phyloP scores from a whole-genome alignment of 192 early-diverging fungal genomes.

The Phlyctochytrium planicorne region DNA sequence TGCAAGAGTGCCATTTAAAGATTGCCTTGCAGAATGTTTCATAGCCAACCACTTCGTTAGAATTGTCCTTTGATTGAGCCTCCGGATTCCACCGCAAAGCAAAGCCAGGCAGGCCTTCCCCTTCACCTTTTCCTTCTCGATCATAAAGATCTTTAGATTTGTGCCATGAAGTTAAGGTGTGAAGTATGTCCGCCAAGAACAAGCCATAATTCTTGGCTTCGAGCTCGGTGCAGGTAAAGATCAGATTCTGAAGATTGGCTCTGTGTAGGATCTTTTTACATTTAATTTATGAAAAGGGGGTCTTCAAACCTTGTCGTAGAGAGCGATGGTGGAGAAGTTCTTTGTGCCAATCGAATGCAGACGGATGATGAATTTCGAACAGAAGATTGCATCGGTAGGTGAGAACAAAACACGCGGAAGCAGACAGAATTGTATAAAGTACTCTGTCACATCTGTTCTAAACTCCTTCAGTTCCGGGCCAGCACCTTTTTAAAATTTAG shows the following conservation, averaged over 20 bases:
- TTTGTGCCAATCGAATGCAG: slow-evolving; percentile 69
- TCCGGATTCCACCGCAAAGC: slow-evolving; percentile 58
- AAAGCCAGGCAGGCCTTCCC: slow-evolving; percentile 65
- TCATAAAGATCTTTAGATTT: slow-evolving; percentile 47
- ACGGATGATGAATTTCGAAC: slow-evolving; percentile 67
- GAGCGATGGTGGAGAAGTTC: slow-evolving; percentile 68
- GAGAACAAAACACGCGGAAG: slow-evolving; percentile 67
- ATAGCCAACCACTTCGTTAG: slow-evolving; percentile 52
- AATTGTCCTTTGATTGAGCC: slow-evolving; percentile 29
- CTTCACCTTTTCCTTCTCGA: slow-evolving; percentile 54
- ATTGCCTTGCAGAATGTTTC: slow-evolving; percentile 63
- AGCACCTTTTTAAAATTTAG: background rate
- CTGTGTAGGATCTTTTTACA: slow-evolving; percentile 32
- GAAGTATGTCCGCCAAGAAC: slow-evolving; percentile 62
- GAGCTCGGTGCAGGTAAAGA: slow-evolving; percentile 65
- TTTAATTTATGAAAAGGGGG: background rate
- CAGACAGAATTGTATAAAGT: slow-evolving; percentile 70
- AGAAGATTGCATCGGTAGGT: slow-evolving; percentile 69
- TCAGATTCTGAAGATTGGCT: slow-evolving; percentile 46
- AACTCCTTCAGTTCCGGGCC: slow-evolving; percentile 33
- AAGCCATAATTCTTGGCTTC: slow-evolving; percentile 73
- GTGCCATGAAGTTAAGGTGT: slow-evolving; percentile 60
- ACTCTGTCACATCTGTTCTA: slow-evolving; percentile 25
- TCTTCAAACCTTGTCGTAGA: slow-evolving; percentile 63
- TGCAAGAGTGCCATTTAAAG: slow-evolving; percentile 72